phyloP scores from a whole-genome alignment of 192 early-diverging fungal species.

The Entomortierella parvispora region DNA sequence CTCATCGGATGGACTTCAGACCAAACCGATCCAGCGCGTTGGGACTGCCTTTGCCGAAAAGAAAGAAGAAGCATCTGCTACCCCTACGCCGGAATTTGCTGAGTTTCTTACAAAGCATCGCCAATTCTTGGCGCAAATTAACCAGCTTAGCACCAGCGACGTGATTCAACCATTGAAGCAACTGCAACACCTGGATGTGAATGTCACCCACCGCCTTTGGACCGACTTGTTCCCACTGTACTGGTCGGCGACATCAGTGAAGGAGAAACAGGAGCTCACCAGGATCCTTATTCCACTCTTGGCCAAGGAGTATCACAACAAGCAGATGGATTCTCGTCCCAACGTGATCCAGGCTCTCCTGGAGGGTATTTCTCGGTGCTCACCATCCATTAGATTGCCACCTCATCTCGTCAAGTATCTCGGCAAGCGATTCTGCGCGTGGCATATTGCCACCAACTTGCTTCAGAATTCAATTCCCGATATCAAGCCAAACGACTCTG shows the following conservation, averaged over 20 bases:
- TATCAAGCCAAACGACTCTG: slow-evolving; percentile 50
- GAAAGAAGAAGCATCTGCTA: slow-evolving; percentile 13
- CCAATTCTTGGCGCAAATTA: slow-evolving; percentile 69
- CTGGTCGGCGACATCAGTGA: slow-evolving; percentile 77
- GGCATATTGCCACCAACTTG: slow-evolving; percentile 89
- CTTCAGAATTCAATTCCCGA: slow-evolving; percentile 74
- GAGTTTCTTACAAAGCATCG: slow-evolving; percentile 63
- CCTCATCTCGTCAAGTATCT: slow-evolving; percentile 95
- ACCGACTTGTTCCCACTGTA: slow-evolving; percentile 82
- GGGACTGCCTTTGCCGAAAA: slow-evolving; percentile 13
- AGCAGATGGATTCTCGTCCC: slow-evolving; percentile 82
- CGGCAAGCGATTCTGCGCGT: slow-evolving; percentile 91
- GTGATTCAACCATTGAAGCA: slow-evolving; percentile 69
- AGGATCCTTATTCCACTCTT: slow-evolving; percentile 87
- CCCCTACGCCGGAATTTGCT: slow-evolving; percentile 52
- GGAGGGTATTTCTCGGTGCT: slow-evolving; percentile 83
- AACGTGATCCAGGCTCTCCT: slow-evolving; percentile 96
- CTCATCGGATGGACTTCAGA: slow-evolving; percentile 55
- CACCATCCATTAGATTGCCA: slow-evolving; percentile 80
- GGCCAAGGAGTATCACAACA: slow-evolving; percentile 89
- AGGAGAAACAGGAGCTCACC: slow-evolving; percentile 87
- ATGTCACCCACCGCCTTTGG: slow-evolving; percentile 85
- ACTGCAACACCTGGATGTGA: slow-evolving; percentile 72
- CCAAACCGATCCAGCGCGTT: slow-evolving; percentile 55
- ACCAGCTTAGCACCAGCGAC: slow-evolving; percentile 57